Evolutionary conservation across 2,329 filamentous ascomycete species (phyloP), one percentile per base, ranked within the genome.

Genomic region (Raffaelea ambrosiae): DNA sequence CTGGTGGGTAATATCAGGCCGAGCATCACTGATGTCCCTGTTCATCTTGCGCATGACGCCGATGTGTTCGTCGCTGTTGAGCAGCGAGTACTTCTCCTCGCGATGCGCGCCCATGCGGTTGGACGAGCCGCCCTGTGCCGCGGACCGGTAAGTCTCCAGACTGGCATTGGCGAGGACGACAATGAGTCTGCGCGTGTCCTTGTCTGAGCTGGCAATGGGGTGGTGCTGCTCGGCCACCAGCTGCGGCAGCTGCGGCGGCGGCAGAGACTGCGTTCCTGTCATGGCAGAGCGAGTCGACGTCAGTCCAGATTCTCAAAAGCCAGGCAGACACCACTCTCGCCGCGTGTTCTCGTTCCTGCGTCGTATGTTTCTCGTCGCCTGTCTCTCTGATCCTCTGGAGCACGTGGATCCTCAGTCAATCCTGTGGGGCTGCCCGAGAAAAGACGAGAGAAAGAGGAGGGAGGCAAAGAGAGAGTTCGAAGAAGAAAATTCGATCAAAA

Each of bases 21-120:
- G 83, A 51, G 93, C 93, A 68, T 98, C 93, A 65, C 90, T 96
- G 56, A 98, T 97, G 65, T 98, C 93, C 58, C 93, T 80, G 65
- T 95, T 95, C 91, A 97, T 97, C 75, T 97, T 98, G 61, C 93
- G 85, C 89, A 98, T 95, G 55, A 97, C 86, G 53, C 93, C 93
- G 58, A 98, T 98, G 65, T 98, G 93, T 69, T 98, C 93, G 63
- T 98, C 93, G 68, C 90, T 96, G 75, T 98, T 98, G 61, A 98
- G 82, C 46, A 98, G 75, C 52, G 91, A 95, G 69, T 95, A 98
- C 68, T 97, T 97, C 65, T 96, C 91, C 60, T 96, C 90, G 45
- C 86, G 81, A 51, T 80, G 78, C 49, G 46, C 48, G 20, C 81
- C 74, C 72, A 64, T 81, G 67, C 69, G 83, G 69, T 63, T 79